Conservation (phyloP, 345 rosid genomes). For the Alliaria petiolata region DNA sequence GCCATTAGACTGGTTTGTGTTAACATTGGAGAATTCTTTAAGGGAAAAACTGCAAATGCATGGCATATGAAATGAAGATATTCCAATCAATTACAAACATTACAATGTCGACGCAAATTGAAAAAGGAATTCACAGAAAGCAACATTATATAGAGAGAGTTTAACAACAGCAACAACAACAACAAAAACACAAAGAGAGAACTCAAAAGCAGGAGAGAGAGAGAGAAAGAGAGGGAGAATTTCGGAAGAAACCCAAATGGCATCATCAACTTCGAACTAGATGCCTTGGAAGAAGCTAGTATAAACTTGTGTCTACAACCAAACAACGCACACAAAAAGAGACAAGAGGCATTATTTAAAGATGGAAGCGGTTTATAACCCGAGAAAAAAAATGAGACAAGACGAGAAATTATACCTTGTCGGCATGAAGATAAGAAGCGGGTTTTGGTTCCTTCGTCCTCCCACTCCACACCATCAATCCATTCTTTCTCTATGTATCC, state of each 20-base stretch:
- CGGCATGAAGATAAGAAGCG: neutral
- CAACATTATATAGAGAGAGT: neutral
- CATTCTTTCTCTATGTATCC: neutral
- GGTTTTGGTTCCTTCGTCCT: slow-evolving; percentile 4
- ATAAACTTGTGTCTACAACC: no score
- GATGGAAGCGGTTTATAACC: neutral
- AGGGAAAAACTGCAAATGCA: no score
- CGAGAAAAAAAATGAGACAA: neutral
- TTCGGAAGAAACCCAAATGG: neutral
- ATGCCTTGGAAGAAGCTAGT: neutral
- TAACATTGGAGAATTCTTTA: neutral
- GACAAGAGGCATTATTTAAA: neutral
- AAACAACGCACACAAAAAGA: no score
- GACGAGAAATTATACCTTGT: neutral
- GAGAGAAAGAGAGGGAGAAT: no score
- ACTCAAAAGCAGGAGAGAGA: no score
- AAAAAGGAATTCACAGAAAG: neutral
- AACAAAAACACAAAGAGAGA: neutral
- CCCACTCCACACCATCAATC: slow-evolving; percentile 1
- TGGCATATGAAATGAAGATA: neutral
- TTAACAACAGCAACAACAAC: no score
- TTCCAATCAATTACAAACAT: neutral
- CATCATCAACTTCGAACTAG: neutral
- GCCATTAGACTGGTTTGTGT: no score
- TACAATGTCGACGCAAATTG: neutral